These are phyloP conservation scores for Aciculosporium take DNA, from an alignment of 2,329 filamentous ascomycete genomes.

Conservation along the genomic window DNA sequence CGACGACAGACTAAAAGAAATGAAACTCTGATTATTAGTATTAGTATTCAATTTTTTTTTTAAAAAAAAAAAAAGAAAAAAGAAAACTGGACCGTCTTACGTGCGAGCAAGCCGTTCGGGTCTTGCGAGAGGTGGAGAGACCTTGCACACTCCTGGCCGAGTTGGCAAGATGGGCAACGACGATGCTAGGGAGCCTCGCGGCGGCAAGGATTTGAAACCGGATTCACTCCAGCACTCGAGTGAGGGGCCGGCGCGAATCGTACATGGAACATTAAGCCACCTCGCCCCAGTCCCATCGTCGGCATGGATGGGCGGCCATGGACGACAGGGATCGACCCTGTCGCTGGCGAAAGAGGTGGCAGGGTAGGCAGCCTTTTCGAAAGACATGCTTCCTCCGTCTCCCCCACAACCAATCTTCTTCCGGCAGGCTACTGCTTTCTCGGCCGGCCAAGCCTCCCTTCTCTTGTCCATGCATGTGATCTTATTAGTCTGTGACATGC, in stretches of 20 bases:
- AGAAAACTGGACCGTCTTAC: too few relatives aligned
- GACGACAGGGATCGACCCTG: background rate
- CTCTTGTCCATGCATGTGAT: background rate
- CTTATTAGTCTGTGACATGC: background rate
- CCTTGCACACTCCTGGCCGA: too few relatives aligned
- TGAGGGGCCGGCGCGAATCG: slow-evolving; percentile 7
- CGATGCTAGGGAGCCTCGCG: slow-evolving; percentile 6
- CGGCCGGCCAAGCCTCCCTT: slow-evolving; percentile 4
- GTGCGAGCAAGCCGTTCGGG: background rate
- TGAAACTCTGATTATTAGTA: too few relatives aligned
- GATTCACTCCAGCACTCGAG: too few relatives aligned
- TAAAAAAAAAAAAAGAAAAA: too few relatives aligned
- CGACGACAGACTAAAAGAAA: background rate
- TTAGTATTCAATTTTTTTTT: too few relatives aligned
- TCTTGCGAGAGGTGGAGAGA: slow-evolving; percentile 2
- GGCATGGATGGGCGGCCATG: slow-evolving; percentile 4
- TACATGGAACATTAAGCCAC: slow-evolving; percentile 7
- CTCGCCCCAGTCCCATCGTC: slow-evolving; percentile 7
- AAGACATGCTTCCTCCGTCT: background rate
- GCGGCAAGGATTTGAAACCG: slow-evolving; percentile 1
- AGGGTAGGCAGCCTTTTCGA: slow-evolving; percentile 1
- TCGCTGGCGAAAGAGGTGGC: background rate
- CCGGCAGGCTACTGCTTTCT: slow-evolving; percentile 5
- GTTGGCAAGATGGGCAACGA: background rate
- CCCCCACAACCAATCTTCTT: background rate